Percentiles rank a stretch among this genome's conserved stretches.
Conservation (phyloP, 2,329 filamentous ascomycete species). For the Claviceps paspali region DNA sequence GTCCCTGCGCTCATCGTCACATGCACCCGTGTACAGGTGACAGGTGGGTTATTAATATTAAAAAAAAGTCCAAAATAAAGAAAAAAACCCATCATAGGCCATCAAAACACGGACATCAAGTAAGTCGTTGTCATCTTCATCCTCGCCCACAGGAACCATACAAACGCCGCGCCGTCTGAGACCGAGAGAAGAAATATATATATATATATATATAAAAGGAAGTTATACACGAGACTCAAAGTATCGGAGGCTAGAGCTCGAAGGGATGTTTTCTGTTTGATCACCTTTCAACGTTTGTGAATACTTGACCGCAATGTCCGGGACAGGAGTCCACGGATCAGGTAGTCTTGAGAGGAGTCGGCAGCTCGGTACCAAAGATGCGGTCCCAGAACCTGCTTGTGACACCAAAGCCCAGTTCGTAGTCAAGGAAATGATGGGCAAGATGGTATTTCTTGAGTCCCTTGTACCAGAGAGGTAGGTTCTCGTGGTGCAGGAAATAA, state of each 20-base stretch:
- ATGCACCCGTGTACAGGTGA: neutral
- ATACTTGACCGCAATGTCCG: neutral
- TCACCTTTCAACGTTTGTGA: neutral
- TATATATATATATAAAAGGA: no score
- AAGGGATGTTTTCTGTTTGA: neutral
- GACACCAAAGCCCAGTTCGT: conserved; percentile 92
- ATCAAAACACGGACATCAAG: neutral
- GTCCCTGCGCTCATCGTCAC: conserved; percentile 1
- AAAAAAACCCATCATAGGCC: neutral
- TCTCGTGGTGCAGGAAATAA: conserved; percentile 95
- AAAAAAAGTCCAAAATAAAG: neutral
- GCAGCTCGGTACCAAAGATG: conserved; percentile 78
- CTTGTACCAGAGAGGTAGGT: conserved; percentile 79
- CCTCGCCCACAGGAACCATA: neutral
- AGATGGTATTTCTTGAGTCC: conserved; percentile 95
- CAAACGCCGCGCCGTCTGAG: conserved; percentile 6
- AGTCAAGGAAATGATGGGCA: conserved; percentile 94
- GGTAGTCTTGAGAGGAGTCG: conserved; percentile 19
- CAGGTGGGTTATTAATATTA: neutral
- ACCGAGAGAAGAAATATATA: conserved; percentile 4
- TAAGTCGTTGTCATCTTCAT: conserved; percentile 2
- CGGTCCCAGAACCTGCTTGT: conserved; percentile 93
- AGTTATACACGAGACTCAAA: neutral
- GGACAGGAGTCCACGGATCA: conserved; percentile 8
- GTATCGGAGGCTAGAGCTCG: neutral